Percentiles rank a stretch among this genome's conserved stretches.
Evolutionary conservation across 1,284 basidiomycete species (phyloP).

Genomic region (Naganishia sp.): DNA sequence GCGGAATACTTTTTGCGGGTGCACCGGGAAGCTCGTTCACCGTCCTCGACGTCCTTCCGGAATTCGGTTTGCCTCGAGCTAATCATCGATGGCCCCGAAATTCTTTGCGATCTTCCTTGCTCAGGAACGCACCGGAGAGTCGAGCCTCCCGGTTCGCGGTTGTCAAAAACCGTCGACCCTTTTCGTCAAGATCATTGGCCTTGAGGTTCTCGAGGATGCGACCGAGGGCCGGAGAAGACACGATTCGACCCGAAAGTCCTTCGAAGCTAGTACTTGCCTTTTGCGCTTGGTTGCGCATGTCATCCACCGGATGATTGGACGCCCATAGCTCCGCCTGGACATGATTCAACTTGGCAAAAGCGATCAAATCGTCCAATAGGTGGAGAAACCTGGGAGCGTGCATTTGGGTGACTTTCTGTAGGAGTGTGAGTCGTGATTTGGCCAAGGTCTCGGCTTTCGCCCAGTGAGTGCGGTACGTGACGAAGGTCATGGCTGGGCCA

Average conservation of each 20-base stretch:
- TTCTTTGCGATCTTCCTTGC: background rate
- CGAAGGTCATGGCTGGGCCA: background rate
- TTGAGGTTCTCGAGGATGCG: background rate
- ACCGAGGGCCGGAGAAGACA: background rate
- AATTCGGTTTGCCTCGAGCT: background rate
- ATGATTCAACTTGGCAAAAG: background rate
- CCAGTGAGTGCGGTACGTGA: background rate
- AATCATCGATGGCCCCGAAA: background rate
- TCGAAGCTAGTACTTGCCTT: background rate
- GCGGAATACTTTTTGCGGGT: background rate
- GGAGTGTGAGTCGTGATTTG: background rate
- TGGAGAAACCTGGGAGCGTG: background rate
- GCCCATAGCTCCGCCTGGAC: background rate
- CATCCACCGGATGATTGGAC: background rate
- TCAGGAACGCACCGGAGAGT: slow-evolving; percentile 2
- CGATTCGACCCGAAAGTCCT: background rate
- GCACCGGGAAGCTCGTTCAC: background rate
- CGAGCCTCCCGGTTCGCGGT: background rate
- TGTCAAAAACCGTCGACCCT: background rate
- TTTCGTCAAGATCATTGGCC: background rate
- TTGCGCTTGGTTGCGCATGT: slow-evolving; percentile 3
- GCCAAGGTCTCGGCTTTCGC: background rate
- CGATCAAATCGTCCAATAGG: slow-evolving; percentile 8
- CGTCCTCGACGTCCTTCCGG: slow-evolving; percentile 2
- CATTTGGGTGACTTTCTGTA: background rate